phyloP scores from a whole-genome alignment of 345 rosid species.

The Eucalyptus sp. region DNA sequence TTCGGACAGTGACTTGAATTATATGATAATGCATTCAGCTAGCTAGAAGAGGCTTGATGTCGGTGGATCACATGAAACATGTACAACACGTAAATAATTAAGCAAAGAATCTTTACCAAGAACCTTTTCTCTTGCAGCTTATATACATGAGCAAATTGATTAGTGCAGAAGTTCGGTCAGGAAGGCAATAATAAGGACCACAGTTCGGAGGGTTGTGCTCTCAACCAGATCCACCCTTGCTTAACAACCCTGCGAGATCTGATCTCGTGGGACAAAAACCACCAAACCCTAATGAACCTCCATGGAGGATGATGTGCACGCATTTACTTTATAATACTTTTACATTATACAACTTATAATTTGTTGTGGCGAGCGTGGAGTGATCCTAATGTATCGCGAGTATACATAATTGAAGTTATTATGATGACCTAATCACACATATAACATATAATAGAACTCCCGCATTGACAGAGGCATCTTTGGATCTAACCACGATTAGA shows the following conservation, averaged over 20 bases:
- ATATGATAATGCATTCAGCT: not conserved
- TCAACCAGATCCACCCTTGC: not conserved
- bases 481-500: not conserved
- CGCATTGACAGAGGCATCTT: not conserved
- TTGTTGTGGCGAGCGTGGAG: not conserved
- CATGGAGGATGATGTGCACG: not conserved
- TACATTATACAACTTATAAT: not conserved
- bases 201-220: not conserved
- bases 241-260: not conserved
- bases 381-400: not conserved
- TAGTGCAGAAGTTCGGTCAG: not conserved
- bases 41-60: not conserved
- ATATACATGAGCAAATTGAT: not conserved
- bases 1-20: not conserved
- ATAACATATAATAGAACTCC: not conserved
- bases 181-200: not conserved
- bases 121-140: not conserved
- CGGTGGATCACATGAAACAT: not conserved
- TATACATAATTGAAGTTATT: not conserved
- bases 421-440: not conserved
- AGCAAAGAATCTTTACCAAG: not conserved
- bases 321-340: not conserved
- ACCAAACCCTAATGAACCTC: not conserved
- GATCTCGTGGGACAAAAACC: not conserved
- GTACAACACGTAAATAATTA: not conserved